These are phyloP conservation scores for Colletotrichum destructivum DNA, from an alignment of 2,329 filamentous ascomycete genomes.

Conservation along the genomic window DNA sequence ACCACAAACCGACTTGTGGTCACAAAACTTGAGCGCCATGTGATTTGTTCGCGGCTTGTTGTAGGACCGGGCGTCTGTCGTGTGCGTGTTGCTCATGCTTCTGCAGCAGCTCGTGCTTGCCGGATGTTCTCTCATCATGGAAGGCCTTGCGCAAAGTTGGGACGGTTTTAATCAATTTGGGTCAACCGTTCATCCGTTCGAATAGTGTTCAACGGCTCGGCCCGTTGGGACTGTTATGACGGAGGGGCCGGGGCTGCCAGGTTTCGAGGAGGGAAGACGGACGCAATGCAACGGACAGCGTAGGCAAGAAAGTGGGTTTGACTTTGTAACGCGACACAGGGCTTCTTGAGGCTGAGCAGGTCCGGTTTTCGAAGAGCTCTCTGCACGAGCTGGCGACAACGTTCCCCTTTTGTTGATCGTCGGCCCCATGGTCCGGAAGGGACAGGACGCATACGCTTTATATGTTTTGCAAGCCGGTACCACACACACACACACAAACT, in stretches of 20 bases:
- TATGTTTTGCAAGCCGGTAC: slow-evolving; percentile 38
- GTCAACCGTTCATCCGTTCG: slow-evolving; percentile 27
- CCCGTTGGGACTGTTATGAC: slow-evolving; percentile 36
- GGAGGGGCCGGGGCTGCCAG: slow-evolving; percentile 39
- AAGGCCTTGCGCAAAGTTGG: slow-evolving; percentile 5
- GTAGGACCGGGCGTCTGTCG: slow-evolving; percentile 11
- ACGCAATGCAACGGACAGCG: neutral
- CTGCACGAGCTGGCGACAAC: slow-evolving; percentile 25
- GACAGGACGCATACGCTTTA: slow-evolving; percentile 40
- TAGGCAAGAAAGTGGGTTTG: slow-evolving; percentile 13
- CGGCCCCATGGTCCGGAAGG: slow-evolving; percentile 31
- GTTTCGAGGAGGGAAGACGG: slow-evolving; percentile 24
- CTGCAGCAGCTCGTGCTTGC: slow-evolving; percentile 5
- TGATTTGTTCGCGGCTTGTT: slow-evolving; percentile 19
- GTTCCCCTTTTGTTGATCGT: slow-evolving; percentile 27
- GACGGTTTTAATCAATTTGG: slow-evolving; percentile 14
- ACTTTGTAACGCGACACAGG: slow-evolving; percentile 15
- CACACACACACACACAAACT: slow-evolving; percentile 36
- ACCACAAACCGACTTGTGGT: slow-evolving; percentile 42
- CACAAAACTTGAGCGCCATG: slow-evolving; percentile 45
- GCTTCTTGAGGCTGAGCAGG: slow-evolving; percentile 22
- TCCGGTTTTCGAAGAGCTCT: slow-evolving; percentile 12
- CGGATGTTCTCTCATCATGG: slow-evolving; percentile 21
- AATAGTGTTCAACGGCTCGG: slow-evolving; percentile 40
- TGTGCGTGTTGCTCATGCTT: slow-evolving; percentile 25